Conservation (phyloP, 331 rosid genomes). For the Cucumis variabilis region DNA sequence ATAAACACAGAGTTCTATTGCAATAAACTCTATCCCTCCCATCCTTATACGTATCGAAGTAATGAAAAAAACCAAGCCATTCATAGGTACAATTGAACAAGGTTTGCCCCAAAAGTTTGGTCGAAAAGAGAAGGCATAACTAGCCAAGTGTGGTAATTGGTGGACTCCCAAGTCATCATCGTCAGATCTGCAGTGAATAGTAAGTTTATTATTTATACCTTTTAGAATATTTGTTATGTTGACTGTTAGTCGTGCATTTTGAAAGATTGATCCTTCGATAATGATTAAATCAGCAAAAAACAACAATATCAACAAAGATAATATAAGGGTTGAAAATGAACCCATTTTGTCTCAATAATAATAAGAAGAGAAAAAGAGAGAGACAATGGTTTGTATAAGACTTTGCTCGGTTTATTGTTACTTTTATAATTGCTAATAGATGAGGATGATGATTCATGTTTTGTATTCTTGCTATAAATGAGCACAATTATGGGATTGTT, state of each 20-base stretch:
- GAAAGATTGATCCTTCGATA: not conserved
- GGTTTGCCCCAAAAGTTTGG: not conserved
- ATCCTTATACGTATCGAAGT: not conserved
- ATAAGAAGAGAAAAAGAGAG: too few species aligned
- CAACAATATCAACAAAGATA: not conserved
- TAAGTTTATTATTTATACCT: not conserved
- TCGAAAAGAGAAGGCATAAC: not conserved
- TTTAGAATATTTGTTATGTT: not conserved
- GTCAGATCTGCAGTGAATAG: not conserved
- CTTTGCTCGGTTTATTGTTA: not conserved
- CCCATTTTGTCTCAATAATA: not conserved
- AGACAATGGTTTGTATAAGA: not conserved
- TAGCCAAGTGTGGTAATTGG: not conserved
- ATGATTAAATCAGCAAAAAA: not conserved
- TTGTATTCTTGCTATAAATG: not conserved
- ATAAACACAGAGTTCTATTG: not conserved
- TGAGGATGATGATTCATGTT: not conserved
- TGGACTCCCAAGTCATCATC: slow-evolving; percentile 19
- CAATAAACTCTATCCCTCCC: not conserved
- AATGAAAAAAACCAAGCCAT: not conserved
- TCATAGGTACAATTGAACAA: not conserved
- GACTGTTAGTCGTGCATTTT: accelerated
- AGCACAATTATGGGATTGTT: too few species aligned
- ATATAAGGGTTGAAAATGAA: not conserved
- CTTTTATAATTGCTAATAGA: not conserved